phyloP scores from a whole-genome alignment of 768 basidiomycete species.

The Fomitopsis pulvina region DNA sequence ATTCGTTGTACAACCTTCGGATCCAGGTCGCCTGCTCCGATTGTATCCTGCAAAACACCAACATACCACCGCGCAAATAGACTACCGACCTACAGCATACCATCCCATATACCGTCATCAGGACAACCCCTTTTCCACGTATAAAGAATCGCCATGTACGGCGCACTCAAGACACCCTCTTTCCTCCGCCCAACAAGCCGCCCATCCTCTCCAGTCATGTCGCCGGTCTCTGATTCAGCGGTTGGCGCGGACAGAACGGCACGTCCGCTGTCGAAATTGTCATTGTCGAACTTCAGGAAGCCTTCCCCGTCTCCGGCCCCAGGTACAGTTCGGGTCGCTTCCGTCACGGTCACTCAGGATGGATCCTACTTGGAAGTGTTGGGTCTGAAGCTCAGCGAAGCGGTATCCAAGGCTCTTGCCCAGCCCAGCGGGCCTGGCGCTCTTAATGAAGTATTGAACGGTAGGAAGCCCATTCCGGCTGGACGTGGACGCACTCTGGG shows the following conservation, averaged over 20 bases:
- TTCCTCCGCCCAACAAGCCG: constrained; percentile 61
- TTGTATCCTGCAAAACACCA: constrained; percentile 24
- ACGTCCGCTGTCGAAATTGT: constrained; percentile 51
- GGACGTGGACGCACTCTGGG: constrained; percentile 68
- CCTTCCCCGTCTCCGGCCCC: constrained; percentile 41
- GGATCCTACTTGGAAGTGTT: constrained; percentile 76
- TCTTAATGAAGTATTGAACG: constrained; percentile 48
- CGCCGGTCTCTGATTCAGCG: constrained; percentile 31
- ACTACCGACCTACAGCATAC: constrained; percentile 8
- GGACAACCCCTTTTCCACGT: constrained; percentile 19
- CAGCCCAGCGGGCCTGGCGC: constrained; percentile 52
- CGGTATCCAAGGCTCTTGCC: constrained; percentile 67
- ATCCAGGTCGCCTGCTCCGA: constrained; percentile 36
- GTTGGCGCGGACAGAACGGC: constrained; percentile 36
- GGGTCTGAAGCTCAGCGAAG: constrained; percentile 73
- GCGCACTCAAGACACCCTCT: constrained; percentile 60
- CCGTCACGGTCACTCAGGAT: constrained; percentile 53
- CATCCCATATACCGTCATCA: constrained; percentile 8
- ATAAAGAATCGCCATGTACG: constrained; percentile 36
- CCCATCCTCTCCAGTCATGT: constrained; percentile 54
- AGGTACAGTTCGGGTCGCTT: constrained; percentile 26
- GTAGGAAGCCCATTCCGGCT: constrained; percentile 66
- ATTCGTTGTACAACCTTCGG: constrained; percentile 21
- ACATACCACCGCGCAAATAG: constrained; percentile 11
- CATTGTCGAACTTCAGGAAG: constrained; percentile 53